phyloP scores from a whole-genome alignment of 306 rosid species.

The Gastrolobium bilobum region DNA sequence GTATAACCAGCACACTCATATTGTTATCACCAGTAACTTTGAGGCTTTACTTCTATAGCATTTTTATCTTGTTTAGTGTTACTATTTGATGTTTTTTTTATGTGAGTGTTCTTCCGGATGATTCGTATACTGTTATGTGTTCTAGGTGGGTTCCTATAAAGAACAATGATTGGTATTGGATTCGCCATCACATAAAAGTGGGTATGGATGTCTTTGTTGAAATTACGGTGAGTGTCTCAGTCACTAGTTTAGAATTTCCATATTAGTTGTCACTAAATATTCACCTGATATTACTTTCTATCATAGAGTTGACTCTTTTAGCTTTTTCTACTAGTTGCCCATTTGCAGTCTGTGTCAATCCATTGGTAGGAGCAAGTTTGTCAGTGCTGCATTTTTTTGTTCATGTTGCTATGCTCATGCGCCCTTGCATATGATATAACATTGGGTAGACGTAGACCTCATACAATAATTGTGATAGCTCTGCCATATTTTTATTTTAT shows the following conservation, averaged over 20 bases:
- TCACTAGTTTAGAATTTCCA: conserved; percentile 22
- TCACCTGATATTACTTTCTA: conserved; percentile 22
- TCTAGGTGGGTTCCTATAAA: conserved; percentile 97
- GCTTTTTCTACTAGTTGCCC: background rate
- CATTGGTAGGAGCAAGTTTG: conserved; percentile 11
- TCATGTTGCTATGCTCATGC: conserved; percentile 15
- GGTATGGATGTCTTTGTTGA: conserved; percentile 91
- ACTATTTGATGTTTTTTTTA: conserved; percentile 40
- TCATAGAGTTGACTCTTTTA: conserved; percentile 36
- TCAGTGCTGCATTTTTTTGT: conserved; percentile 23
- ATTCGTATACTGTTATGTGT: conserved; percentile 54
- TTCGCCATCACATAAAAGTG: conserved; percentile 96
- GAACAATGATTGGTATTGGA: conserved; percentile 96
- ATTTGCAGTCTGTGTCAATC: conserved; percentile 18
- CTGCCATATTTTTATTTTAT: too few species aligned
- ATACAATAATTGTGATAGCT: too few species aligned
- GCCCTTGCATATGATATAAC: too few species aligned
- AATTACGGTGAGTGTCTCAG: conserved; percentile 76
- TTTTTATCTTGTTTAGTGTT: conserved; percentile 43
- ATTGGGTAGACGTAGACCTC: too few species aligned
- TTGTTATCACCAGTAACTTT: conserved; percentile 32
- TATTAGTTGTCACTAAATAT: conserved; percentile 38
- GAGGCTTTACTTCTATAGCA: conserved; percentile 32
- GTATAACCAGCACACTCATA: conserved; percentile 26
- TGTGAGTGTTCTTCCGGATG: conserved; percentile 42